Evolutionary conservation across 768 basidiomycete genomes (phyloP), one percentile per base, ranked within the genome.

Genomic region (Lanmaoa pseudosensibilis): DNA sequence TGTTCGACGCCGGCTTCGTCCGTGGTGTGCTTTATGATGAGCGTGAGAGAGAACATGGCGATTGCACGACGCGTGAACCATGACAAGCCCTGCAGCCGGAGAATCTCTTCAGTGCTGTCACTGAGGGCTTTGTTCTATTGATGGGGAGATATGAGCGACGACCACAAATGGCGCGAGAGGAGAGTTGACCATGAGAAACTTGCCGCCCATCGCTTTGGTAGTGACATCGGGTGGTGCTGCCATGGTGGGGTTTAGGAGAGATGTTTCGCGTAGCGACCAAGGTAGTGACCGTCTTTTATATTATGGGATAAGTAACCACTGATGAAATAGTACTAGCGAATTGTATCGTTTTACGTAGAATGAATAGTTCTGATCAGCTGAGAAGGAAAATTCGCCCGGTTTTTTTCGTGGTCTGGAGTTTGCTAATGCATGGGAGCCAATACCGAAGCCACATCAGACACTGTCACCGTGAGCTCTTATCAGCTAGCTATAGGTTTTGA

Each of bases 1-100:
- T 79, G 82, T 69, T 92, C 90, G 30, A 82, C 63, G 36, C 78
- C 81, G 2, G 68, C 72, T 15, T 80, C 83, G 46, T 86, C 82
- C 59, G 79, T 85, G 74, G 78, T 83, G 65, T 92, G 89, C 55
- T 82, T 87, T 64, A 90, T 68, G 43, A 52, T 52, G 38, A 91
- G 80, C 23, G 84, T 87, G 45, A 92, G 63, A 18, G 80, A 83
- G 33, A 80, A 84, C 27, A 75, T 33, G 23, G 66, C 53, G 63
- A 92, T 90, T 25, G 80, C 79, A 55, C 79, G 84, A 60, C 90
- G 83, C 61, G 76, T 87, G 45, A 85, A 56, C 90, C 90, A 92
- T 34, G 84, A 69, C 33, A 92, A 78, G 48, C 90, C 90, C 68
- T 92, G 90, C 3, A 87, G 75, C 33, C 70, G 67, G 40, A 92